Evolutionary conservation across 2,329 filamentous ascomycete genomes (phyloP), one percentile per base, ranked within the genome.

Genomic region (Emmonsia crescens): DNA sequence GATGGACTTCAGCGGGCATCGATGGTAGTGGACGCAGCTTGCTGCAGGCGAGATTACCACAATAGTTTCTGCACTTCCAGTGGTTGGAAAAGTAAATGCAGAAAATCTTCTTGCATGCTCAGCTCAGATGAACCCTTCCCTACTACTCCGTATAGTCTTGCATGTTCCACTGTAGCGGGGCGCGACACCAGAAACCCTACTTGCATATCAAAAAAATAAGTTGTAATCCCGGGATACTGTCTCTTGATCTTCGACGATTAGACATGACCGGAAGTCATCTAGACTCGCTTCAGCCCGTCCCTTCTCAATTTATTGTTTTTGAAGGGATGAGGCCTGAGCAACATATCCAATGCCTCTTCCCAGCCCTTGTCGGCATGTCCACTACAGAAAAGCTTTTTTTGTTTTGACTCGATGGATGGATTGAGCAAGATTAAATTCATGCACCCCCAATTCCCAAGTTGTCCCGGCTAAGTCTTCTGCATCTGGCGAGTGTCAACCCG

Each of bases 11-110:
- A 10, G 55, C 12, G 54, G 55, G 38, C 38, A 44, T 27, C 8
- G 40, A n/a, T 46, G 40, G 24, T n/a, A 44, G 38, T 57, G 55
- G 55, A 46, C 31, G 9, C 14, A 55, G 24, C 59, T 55, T 55
- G 36, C 49, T 52, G 59, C 59, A 60, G 49, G 38, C 36, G 36
- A 54, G 33, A 55, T 54, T 60, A 60, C 31, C 40, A 54, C 12
- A 14, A 19, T 27, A 24, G 6, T 60, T 55, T 36, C 38, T 31
- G 57, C 24, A 31, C 12, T n/a, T 60, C 49, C 59, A 60, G 49
- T 55, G 46, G 59, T 42, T 24, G 44, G 33, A 19, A 55, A n/a
- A 52, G 24, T 24, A 44, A 40, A 55, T 55, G 59, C 49, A 36
- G 9, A 46, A 33, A 49, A 21, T 42, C 33, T 27, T 38, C 44